Evolutionary conservation across 805 yeast genomes (phyloP).

Genomic region (Candida silvicultrix): DNA sequence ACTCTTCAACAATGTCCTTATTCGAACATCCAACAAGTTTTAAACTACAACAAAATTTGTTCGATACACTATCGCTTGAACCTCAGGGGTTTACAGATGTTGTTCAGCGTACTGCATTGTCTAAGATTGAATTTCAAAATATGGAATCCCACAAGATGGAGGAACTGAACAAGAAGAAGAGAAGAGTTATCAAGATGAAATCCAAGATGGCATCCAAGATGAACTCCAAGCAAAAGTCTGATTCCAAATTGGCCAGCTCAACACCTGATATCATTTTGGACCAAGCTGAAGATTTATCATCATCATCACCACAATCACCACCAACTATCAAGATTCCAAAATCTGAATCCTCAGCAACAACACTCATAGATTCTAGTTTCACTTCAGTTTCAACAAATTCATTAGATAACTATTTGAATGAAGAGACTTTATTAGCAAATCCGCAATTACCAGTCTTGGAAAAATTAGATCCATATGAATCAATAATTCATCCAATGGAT

Average conservation of each 20-base stretch:
- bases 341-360: neutral
- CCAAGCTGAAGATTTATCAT: neutral
- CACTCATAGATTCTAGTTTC: conserved; percentile 1
- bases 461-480: conserved; percentile 17
- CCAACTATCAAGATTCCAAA: neutral
- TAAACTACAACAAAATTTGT: neutral
- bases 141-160: neutral
- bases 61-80: conserved; percentile 13
- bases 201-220: neutral
- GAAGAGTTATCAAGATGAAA: conserved; percentile 17
- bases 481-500: conserved; percentile 19
- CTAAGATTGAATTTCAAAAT: conserved; percentile 3
- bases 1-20: neutral
- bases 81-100: conserved; percentile 12
- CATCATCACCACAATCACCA: neutral
- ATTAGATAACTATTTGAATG: conserved; percentile 2
- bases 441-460: neutral
- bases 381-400: neutral
- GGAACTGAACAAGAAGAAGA: conserved; percentile 5
- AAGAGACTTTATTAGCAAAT: neutral
- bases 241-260: no score
- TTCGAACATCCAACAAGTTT: neutral
- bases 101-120: conserved; percentile 11
- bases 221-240: no score
- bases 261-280: no score